These are phyloP conservation scores for Amanita thiersii DNA, from an alignment of 768 basidiomycete genomes.

Conservation along the genomic window DNA sequence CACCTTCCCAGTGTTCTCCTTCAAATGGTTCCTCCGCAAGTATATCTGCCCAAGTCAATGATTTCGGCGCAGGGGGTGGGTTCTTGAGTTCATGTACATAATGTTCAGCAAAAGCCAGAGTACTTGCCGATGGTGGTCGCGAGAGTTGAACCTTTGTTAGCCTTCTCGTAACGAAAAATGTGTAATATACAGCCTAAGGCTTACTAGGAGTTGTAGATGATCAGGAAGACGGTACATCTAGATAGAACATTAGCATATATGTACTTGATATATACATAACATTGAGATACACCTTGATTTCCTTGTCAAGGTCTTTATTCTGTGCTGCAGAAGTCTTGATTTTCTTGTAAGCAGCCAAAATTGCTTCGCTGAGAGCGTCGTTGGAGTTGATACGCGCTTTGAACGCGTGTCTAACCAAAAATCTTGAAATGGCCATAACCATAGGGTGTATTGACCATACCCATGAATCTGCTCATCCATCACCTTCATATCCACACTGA, in stretches of 20 bases:
- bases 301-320: constrained; percentile 54
- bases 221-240: constrained; percentile 57
- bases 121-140: constrained; percentile 37
- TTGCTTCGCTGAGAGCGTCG: constrained; percentile 51
- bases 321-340: constrained; percentile 43
- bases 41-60: constrained; percentile 72
- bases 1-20: constrained; percentile 80
- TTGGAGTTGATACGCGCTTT: constrained; percentile 66
- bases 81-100: constrained; percentile 41
- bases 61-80: constrained; percentile 29
- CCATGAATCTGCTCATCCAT: constrained; percentile 52
- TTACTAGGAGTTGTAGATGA: constrained; percentile 67
- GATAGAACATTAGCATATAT: constrained; percentile 6
- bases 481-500: constrained; percentile 44
- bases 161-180: not conserved
- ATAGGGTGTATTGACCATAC: constrained; percentile 27
- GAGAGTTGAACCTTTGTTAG: constrained; percentile 47
- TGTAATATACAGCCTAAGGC: constrained; percentile 12
- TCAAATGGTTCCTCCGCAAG: constrained; percentile 78
- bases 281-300: constrained; percentile 41
- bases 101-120: constrained; percentile 43
- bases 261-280: not conserved
- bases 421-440: constrained; percentile 8
- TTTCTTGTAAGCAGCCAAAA: constrained; percentile 42
- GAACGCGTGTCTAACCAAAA: constrained; percentile 38